Evolutionary conservation across 371 early-diverging fungal genomes (phyloP).

Genomic region (Nematocida ausubeli): DNA sequence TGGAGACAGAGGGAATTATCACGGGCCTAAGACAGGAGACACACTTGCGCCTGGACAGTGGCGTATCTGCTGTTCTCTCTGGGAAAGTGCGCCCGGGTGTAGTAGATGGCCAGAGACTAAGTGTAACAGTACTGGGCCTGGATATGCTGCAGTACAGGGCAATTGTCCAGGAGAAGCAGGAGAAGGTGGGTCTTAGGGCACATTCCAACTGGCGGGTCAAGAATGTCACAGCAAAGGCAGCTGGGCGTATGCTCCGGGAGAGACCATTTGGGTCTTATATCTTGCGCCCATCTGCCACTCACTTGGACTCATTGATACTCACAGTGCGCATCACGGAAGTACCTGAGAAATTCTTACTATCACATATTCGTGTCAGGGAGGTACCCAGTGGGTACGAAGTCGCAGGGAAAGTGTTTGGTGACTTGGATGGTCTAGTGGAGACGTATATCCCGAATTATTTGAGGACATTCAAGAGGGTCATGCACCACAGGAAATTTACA

Average conservation of each 20-base stretch:
- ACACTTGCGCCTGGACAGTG: conserved; percentile 8
- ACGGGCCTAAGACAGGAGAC: background rate
- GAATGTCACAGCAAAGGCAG: conserved; percentile 9
- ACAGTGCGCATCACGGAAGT: conserved; percentile 25
- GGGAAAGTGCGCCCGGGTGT: background rate
- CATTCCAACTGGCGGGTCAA: conserved; percentile 34
- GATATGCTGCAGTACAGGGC: background rate
- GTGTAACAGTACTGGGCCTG: background rate
- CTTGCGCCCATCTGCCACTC: conserved; percentile 11
- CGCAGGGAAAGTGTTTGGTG: background rate
- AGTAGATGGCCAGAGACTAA: conserved; percentile 10
- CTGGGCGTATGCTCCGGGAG: conserved; percentile 9
- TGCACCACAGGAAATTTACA: conserved; percentile 22
- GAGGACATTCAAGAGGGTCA: conserved; percentile 2
- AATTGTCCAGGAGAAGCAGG: conserved; percentile 6
- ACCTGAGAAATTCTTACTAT: conserved; percentile 10
- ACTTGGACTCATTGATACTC: conserved; percentile 34
- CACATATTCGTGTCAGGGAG: conserved; percentile 27
- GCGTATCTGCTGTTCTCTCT: conserved; percentile 4
- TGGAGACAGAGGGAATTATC: conserved; percentile 12
- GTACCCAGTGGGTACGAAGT: conserved; percentile 16
- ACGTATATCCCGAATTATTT: conserved; percentile 28
- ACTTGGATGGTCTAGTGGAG: conserved; percentile 5
- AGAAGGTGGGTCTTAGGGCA: background rate
- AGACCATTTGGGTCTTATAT: conserved; percentile 32